phyloP scores from a whole-genome alignment of 495 filamentous ascomycete genomes.

The Sordaria brevicollis region DNA sequence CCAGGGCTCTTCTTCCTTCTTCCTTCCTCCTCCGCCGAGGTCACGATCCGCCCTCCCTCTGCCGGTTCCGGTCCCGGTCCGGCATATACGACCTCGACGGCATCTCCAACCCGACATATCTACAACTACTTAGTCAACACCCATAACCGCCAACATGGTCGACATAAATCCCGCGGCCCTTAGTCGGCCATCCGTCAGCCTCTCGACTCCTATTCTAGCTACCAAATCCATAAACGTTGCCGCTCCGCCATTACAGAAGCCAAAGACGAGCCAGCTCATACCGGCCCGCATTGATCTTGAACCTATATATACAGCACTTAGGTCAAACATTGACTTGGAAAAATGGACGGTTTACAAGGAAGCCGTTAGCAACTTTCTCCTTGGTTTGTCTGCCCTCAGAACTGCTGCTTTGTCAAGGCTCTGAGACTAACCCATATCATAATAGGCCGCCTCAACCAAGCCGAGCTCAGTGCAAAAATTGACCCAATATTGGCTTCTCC shows the following conservation, averaged over 20 bases:
- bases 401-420: slow-evolving; percentile 3
- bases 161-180: slow-evolving; percentile 79
- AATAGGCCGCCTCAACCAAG: slow-evolving; percentile 72
- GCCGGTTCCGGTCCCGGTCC: slow-evolving; percentile 5
- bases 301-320: slow-evolving; percentile 78
- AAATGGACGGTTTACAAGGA: slow-evolving; percentile 87
- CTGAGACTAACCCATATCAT: neutral
- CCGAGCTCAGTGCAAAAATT: slow-evolving; percentile 68
- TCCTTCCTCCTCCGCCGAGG: neutral
- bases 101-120: neutral
- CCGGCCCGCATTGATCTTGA: slow-evolving; percentile 80
- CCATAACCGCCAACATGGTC: slow-evolving; percentile 43
- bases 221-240: slow-evolving; percentile 52
- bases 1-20: neutral
- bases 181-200: slow-evolving; percentile 54
- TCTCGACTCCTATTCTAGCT: slow-evolving; percentile 49
- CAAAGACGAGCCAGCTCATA: slow-evolving; percentile 55
- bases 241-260: slow-evolving; percentile 46
- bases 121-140: neutral
- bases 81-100: slow-evolving; percentile 3
- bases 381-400: slow-evolving; percentile 41
- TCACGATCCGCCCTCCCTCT: neutral
- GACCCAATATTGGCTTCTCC: slow-evolving; percentile 58
- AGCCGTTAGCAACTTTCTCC: slow-evolving; percentile 63
- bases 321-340: slow-evolving; percentile 63